A percentile compares a stretch with the other conserved stretches of the same genome.
phyloP scores from a whole-genome alignment of 352 stramenopile species.

The Globisporangium polare region DNA sequence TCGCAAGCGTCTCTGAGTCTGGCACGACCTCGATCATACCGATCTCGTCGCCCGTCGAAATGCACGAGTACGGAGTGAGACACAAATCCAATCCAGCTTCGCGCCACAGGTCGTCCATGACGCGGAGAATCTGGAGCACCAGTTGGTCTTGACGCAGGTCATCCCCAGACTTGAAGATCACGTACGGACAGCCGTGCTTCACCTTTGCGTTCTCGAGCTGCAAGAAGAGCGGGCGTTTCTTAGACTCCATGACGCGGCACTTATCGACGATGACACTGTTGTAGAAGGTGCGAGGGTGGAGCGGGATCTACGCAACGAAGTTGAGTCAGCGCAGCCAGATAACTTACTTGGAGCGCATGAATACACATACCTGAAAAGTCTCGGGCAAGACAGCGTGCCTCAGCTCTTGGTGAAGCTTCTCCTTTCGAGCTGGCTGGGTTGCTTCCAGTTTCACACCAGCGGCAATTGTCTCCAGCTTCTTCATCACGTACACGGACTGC shows the following conservation, averaged over 20 bases:
- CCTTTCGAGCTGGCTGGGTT: slow-evolving; percentile 30
- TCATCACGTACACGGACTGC: slow-evolving; percentile 91
- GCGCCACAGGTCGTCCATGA: slow-evolving; percentile 91
- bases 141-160: slow-evolving; percentile 94
- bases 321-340: neutral
- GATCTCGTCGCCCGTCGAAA: slow-evolving; percentile 82
- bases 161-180: slow-evolving; percentile 93
- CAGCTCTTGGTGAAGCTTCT: slow-evolving; percentile 61
- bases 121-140: slow-evolving; percentile 86
- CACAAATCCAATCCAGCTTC: slow-evolving; percentile 81
- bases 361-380: slow-evolving; percentile 63
- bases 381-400: slow-evolving; percentile 56
- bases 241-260: slow-evolving; percentile 92
- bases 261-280: slow-evolving; percentile 68
- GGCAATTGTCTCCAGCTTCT: slow-evolving; percentile 82
- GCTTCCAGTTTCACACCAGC: slow-evolving; percentile 52
- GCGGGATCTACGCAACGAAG: slow-evolving; percentile 42
- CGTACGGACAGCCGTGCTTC: slow-evolving; percentile 49
- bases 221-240: slow-evolving; percentile 90
- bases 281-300: slow-evolving; percentile 84
- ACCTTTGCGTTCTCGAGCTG: slow-evolving; percentile 75
- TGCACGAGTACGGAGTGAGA: slow-evolving; percentile 82
- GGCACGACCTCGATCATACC: slow-evolving; percentile 90
- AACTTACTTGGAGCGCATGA: neutral
- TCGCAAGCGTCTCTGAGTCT: slow-evolving; percentile 85